Conservation (phyloP, 768 basidiomycete species). For the Amanita thiersii region DNA sequence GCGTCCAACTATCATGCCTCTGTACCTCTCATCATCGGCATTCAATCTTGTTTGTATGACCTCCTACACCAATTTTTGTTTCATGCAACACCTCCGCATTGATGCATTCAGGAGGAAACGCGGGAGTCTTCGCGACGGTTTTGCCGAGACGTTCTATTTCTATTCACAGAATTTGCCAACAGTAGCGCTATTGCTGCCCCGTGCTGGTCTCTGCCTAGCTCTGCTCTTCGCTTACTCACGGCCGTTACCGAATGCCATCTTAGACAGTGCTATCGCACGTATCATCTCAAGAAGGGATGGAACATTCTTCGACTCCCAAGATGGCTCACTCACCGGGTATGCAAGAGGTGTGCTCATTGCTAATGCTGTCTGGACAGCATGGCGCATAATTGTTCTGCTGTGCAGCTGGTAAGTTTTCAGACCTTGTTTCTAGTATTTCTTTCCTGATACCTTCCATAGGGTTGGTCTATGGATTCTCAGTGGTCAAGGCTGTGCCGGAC, state of each 20-base stretch:
- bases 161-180: constrained; percentile 84
- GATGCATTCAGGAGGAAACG: constrained; percentile 54
- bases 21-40: constrained; percentile 76
- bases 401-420: constrained; percentile 51
- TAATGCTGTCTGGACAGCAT: constrained; percentile 76
- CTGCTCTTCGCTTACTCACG: constrained; percentile 60
- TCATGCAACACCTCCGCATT: constrained; percentile 70
- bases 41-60: constrained; percentile 69
- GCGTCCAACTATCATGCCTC: constrained; percentile 74
- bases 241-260: constrained; percentile 37
- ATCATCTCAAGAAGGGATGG: constrained; percentile 40
- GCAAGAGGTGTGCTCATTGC: constrained; percentile 73
- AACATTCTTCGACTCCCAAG: constrained; percentile 60
- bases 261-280: constrained; percentile 35
- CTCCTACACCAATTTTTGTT: constrained; percentile 79
- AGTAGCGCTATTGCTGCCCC: constrained; percentile 73
- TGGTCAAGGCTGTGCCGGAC: constrained; percentile 68
- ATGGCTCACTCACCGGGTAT: constrained; percentile 68
- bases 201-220: constrained; percentile 69
- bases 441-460: constrained; percentile 27
- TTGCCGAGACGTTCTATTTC: constrained; percentile 81
- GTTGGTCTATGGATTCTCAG: constrained; percentile 74
- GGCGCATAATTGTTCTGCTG: constrained; percentile 63
- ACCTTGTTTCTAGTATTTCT: background rate
- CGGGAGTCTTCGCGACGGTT: constrained; percentile 33